A percentile compares a stretch with the other conserved stretches of the same genome.
Conservation (phyloP, 176 grass and related monocot species). For the Carex littledalei region DNA sequence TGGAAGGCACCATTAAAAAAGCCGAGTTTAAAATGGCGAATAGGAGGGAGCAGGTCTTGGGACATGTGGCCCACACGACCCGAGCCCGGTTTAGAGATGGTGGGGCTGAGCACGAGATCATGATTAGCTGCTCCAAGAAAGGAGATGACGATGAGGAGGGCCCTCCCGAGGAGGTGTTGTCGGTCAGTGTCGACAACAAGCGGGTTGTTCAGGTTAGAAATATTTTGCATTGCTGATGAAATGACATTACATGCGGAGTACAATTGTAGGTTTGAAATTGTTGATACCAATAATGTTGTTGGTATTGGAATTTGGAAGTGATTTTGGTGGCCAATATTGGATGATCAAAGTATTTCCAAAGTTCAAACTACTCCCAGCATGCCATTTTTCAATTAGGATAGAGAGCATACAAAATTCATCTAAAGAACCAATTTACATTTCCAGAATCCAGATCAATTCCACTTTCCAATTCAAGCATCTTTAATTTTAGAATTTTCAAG, state of each 20-base stretch:
- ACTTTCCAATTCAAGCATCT: neutral
- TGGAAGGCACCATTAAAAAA: conserved; percentile 40
- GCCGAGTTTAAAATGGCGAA: conserved; percentile 28
- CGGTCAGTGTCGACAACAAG: conserved; percentile 70
- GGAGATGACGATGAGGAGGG: neutral
- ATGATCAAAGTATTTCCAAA: neutral
- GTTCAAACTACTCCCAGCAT: neutral
- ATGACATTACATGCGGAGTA: neutral
- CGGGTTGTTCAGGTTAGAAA: conserved; percentile 38
- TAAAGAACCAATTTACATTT: neutral
- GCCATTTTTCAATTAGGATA: neutral
- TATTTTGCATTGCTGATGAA: neutral
- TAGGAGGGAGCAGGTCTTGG: conserved; percentile 57
- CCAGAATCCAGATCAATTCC: neutral
- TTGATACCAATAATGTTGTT: neutral
- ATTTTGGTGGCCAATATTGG: neutral
- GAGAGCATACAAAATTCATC: neutral
- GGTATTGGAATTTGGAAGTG: neutral
- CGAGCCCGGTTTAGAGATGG: conserved; percentile 49
- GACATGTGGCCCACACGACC: conserved; percentile 33
- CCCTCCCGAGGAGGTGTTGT: conserved; percentile 39
- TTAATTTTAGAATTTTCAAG: neutral
- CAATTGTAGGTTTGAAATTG: neutral
- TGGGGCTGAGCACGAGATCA: conserved; percentile 74
- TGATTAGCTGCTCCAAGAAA: conserved; percentile 40